Percentiles rank a stretch among this genome's conserved stretches.
Evolutionary conservation across 176 grass and related monocot genomes (phyloP).

Genomic region (Zizania latifolia): DNA sequence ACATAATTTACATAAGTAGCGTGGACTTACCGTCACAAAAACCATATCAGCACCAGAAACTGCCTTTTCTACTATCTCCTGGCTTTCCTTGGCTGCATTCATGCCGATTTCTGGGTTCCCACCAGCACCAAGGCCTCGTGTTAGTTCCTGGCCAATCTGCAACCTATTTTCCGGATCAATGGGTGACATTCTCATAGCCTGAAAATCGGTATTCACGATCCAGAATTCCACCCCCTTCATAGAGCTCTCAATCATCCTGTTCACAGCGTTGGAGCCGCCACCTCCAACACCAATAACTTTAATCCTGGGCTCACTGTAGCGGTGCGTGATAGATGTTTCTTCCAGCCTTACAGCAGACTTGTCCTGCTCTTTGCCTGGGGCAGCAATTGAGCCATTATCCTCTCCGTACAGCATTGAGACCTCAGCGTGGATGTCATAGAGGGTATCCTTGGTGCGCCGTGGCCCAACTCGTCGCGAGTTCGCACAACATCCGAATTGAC

Average conservation of each 20-base stretch:
- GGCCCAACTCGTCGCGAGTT: constrained; percentile 35
- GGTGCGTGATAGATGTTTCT: constrained; percentile 6
- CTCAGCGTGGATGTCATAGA: constrained; percentile 66
- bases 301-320: constrained; percentile 72
- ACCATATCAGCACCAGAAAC: constrained; percentile 69
- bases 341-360: constrained; percentile 17
- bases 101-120: constrained; percentile 82
- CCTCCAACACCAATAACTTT: constrained; percentile 85
- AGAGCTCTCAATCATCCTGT: constrained; percentile 78
- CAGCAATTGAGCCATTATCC: constrained; percentile 21
- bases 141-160: constrained; percentile 72
- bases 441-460: constrained; percentile 38
- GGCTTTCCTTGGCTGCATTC: constrained; percentile 76
- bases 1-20: background rate
- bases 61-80: constrained; percentile 63
- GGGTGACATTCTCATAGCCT: constrained; percentile 71
- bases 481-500: constrained; percentile 27
- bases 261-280: constrained; percentile 79
- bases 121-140: constrained; percentile 76
- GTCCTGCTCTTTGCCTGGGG: constrained; percentile 30
- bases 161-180: constrained; percentile 56
- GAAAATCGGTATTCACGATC: constrained; percentile 86
- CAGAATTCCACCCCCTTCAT: constrained; percentile 87
- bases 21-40: constrained; percentile 62
- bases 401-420: constrained; percentile 64